phyloP scores from a whole-genome alignment of 371 early-diverging fungal species.

The Dichotomocladium elegans region DNA sequence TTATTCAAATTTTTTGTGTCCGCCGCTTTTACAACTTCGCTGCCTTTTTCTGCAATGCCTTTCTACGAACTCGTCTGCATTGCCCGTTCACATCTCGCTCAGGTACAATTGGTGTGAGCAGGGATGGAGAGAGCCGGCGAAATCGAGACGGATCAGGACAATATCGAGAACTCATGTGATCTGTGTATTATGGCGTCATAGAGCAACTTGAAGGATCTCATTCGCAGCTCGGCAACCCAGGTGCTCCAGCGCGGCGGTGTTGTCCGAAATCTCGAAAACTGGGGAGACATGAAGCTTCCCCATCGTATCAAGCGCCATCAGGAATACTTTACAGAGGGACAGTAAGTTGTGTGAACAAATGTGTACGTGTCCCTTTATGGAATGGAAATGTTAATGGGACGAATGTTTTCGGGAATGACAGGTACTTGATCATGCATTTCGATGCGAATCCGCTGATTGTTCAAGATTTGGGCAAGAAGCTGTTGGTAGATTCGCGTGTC shows the following conservation, averaged over 20 bases:
- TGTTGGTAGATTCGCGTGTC: slow-evolving; percentile 71
- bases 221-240: slow-evolving; percentile 63
- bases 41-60: slow-evolving; percentile 52
- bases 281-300: slow-evolving; percentile 60
- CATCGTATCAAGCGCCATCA: slow-evolving; percentile 69
- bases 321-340: slow-evolving; percentile 58
- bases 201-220: slow-evolving; percentile 62
- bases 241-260: slow-evolving; percentile 77
- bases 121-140: no score
- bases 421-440: slow-evolving; percentile 80
- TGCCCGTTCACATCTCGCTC: slow-evolving; percentile 52
- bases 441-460: slow-evolving; percentile 67
- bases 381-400: background rate
- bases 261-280: slow-evolving; percentile 68
- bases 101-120: slow-evolving; percentile 45
- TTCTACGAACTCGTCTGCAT: slow-evolving; percentile 72
- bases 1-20: no score
- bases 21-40: no score
- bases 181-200: slow-evolving; percentile 13
- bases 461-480: slow-evolving; percentile 56
- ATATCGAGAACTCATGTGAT: background rate
- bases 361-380: no score
- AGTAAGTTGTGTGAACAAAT: slow-evolving; percentile 35
- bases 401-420: slow-evolving; percentile 10
- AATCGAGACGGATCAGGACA: background rate